Conservation (phyloP, 2,329 filamentous ascomycete genomes). For the Penicillium rolfsii region DNA sequence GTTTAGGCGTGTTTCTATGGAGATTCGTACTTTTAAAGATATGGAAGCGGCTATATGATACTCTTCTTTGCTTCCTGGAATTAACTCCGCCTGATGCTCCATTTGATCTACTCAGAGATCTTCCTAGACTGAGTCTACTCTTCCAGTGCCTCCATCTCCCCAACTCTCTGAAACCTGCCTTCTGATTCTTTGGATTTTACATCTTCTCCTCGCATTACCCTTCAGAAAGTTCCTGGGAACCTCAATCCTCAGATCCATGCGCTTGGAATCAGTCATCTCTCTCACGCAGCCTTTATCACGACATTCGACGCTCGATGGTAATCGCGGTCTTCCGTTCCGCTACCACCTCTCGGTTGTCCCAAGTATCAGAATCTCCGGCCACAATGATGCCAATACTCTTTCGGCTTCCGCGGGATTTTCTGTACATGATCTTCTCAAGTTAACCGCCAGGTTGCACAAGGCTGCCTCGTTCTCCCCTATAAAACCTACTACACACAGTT, state of each 20-base stretch:
- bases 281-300: not conserved
- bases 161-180: no score
- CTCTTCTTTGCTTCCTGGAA: not conserved
- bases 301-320: not conserved
- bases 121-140: no score
- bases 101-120: not conserved
- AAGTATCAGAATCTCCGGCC: not conserved
- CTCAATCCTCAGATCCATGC: not conserved
- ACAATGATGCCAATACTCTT: not conserved
- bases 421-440: not conserved
- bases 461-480: not conserved
- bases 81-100: not conserved
- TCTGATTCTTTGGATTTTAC: no score
- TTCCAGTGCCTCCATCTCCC: no score
- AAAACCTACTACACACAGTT: not conserved
- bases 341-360: not conserved
- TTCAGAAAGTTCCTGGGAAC: not conserved
- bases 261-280: not conserved
- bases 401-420: not conserved
- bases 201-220: not conserved
- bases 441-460: not conserved
- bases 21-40: not conserved
- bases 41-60: not conserved
- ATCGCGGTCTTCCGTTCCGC: not conserved
- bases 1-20: slow-evolving; percentile 15